These are phyloP conservation scores for Isabelozyma pseudorhagii DNA, from an alignment of 805 yeast species.

Conservation along the genomic window DNA sequence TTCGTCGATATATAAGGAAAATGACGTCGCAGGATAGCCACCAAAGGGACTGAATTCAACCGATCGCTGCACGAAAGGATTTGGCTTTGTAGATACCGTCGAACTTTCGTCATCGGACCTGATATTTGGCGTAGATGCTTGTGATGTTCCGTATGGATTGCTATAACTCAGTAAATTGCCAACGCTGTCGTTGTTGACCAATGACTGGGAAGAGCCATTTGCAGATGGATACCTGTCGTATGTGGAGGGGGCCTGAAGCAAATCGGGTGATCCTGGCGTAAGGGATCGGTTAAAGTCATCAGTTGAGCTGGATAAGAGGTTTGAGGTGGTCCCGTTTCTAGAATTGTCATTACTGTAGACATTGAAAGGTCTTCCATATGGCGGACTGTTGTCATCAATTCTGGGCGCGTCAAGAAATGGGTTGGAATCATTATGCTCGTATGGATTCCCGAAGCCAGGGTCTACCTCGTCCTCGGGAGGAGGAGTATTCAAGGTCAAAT, in stretches of 20 bases:
- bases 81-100: background rate
- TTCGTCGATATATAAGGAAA: constrained; percentile 88
- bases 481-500: constrained; percentile 28
- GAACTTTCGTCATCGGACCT: constrained; percentile 10
- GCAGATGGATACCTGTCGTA: constrained; percentile 68
- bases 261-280: constrained; percentile 7
- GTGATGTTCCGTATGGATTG: background rate
- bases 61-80: constrained; percentile 39
- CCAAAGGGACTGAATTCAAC: constrained; percentile 86
- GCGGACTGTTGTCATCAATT: constrained; percentile 12
- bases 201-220: constrained; percentile 48
- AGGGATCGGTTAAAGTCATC: constrained; percentile 1
- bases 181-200: constrained; percentile 13
- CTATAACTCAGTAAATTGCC: background rate
- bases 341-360: constrained; percentile 41
- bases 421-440: background rate
- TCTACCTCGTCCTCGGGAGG: constrained; percentile 5
- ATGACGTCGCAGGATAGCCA: constrained; percentile 90
- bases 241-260: constrained; percentile 46
- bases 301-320: constrained; percentile 22
- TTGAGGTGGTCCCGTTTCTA: constrained; percentile 33
- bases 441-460: constrained; percentile 6
- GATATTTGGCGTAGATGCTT: background rate
- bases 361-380: constrained; percentile 33
- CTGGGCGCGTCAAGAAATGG: background rate